Base-by-base conservation (phyloP, 208 protist species). In the Cochliopodium minus region DNA sequence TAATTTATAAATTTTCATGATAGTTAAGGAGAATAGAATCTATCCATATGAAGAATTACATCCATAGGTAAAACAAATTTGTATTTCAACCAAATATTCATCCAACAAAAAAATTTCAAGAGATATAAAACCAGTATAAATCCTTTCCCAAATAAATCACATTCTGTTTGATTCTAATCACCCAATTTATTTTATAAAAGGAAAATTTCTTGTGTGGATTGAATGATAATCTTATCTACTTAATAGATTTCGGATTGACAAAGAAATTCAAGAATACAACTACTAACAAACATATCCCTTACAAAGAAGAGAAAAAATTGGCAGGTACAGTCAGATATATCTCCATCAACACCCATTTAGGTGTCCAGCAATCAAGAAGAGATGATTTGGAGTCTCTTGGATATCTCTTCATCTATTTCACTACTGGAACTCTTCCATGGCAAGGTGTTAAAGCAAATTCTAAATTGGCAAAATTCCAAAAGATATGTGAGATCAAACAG, bases 371-470 rank as follows among this genome's bases (percentile, higher is more conserved):
- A 64, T 72, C 58, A 15, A 73, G 94, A 22, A 74, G 94, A 34
- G 94, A 98, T 60, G 94, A 98, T 68, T 72, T 97, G 26, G 95
- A 99, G 72, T 86, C 87, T 17, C 76, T 99, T 23, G 94, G 91
- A 5, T 85, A 85, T 42, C 86, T 99, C 29, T 72, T 99, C n/a
- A 85, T 99, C 67, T 99, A 99, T 73, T 98, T 99, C 62, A 66
- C 94, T 29, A 79, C 89, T 29, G 95, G 96, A 17, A 82, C 73
- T 32, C 74, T 99, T 42, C 94, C 95, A 36, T 98, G 94, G 95
- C 91, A 98, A 74, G 91, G 89, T 0, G 67, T 97, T 5, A 85
- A 85, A 61, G 84, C 88, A 0, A 71, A 78, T 46, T 96, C 85
- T 7, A 96, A 96, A 71, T 80, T 95, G 70, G 86, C 98, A 57